Evolutionary conservation across 257 asterid genomes (phyloP).

Genomic region (Salvia hispanica): DNA sequence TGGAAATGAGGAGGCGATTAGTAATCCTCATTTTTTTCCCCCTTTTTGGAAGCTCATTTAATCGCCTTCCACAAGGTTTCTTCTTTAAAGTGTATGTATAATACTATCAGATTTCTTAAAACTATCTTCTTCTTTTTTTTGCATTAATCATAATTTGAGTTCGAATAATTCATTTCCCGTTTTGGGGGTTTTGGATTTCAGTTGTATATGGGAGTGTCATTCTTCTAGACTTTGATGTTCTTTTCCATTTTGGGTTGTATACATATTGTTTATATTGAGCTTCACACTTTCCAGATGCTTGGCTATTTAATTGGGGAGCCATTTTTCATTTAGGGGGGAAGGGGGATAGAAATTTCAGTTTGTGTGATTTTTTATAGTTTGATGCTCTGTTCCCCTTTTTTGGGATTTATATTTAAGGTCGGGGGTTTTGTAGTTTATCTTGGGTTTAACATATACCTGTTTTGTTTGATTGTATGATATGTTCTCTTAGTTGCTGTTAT

Average conservation of each 20-base stretch:
- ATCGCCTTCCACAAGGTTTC: slow-evolving; percentile 83
- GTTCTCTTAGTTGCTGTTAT: slow-evolving; percentile 9
- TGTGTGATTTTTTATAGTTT: slow-evolving; percentile 19
- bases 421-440: slow-evolving; percentile 11
- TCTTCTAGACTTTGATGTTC: no score
- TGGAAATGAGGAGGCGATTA: slow-evolving; percentile 63
- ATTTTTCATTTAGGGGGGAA: slow-evolving; percentile 10
- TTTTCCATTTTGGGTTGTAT: no score
- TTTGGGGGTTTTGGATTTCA: slow-evolving; percentile 17
- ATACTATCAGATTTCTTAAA: no score
- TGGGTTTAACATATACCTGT: not conserved
- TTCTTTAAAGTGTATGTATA: slow-evolving; percentile 26
- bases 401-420: slow-evolving; percentile 7
- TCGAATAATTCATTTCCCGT: slow-evolving; percentile 13
- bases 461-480: slow-evolving; percentile 2
- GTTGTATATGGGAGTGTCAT: no score
- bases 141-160: slow-evolving; percentile 10
- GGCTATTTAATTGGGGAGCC: no score
- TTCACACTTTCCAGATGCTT: no score
- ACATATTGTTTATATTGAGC: no score
- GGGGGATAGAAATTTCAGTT: slow-evolving; percentile 12
- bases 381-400: slow-evolving; percentile 9
- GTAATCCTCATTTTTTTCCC: slow-evolving; percentile 62
- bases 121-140: not conserved
- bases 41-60: slow-evolving; percentile 82